Conservation (phyloP, 495 filamentous ascomycete genomes). For the Stereocaulon alpinum region DNA sequence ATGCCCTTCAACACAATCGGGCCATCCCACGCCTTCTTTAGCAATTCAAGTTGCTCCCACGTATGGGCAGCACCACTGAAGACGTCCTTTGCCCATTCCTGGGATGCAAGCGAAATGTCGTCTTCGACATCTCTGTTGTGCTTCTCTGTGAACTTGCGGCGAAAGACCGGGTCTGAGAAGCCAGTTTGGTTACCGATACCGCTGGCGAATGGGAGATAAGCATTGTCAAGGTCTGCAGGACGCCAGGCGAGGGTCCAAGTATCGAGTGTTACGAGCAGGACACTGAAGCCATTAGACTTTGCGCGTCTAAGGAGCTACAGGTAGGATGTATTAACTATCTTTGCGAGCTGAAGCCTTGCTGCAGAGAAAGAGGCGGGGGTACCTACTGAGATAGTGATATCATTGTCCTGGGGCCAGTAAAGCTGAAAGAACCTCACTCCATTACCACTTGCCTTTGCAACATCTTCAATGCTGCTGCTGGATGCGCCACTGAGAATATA, state of each 20-base stretch:
- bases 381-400: slow-evolving; percentile 41
- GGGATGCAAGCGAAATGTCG: slow-evolving; percentile 34
- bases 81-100: slow-evolving; percentile 40
- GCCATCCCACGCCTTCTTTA: slow-evolving; percentile 51
- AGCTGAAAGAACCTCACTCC: slow-evolving; percentile 50
- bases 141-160: slow-evolving; percentile 41
- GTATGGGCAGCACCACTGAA: slow-evolving; percentile 41
- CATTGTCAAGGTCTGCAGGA: slow-evolving; percentile 54
- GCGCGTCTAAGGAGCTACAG: slow-evolving; percentile 46
- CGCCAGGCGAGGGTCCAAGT: slow-evolving; percentile 50
- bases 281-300: slow-evolving; percentile 44
- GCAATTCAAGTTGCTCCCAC: slow-evolving; percentile 48
- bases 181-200: slow-evolving; percentile 37
- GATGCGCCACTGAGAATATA: slow-evolving; percentile 44
- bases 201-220: slow-evolving; percentile 41
- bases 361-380: not conserved
- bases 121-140: slow-evolving; percentile 40
- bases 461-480: slow-evolving; percentile 33
- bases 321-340: not conserved
- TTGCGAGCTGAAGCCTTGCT: not conserved
- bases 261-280: slow-evolving; percentile 54
- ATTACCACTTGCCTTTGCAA: slow-evolving; percentile 31
- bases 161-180: slow-evolving; percentile 53
- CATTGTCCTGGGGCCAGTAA: slow-evolving; percentile 54
- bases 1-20: slow-evolving; percentile 49